Evolutionary conservation across 495 filamentous ascomycete genomes (phyloP), one percentile per base, ranked within the genome.

Genomic region (Alectoria sarmentosa): DNA sequence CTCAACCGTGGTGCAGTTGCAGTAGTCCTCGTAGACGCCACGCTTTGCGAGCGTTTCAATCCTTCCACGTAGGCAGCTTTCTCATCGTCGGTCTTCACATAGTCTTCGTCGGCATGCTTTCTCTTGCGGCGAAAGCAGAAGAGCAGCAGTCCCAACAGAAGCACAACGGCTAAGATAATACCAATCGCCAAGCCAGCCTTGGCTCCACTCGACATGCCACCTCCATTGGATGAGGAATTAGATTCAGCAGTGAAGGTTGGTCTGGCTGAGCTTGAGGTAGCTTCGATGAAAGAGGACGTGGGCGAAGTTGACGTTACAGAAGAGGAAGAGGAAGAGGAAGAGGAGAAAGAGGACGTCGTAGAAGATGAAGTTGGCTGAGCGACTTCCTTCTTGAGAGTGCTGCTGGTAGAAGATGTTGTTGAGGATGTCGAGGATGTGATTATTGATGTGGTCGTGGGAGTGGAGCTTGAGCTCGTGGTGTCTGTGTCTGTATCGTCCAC

Each of bases 181-280:
- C 91, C 92, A 71, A 96, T 86, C 5, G 86, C 88, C 59, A 97
- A 78, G 61, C 95, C 95, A 32, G 91, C 92, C 70, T 90, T 93
- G 46, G 86, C 88, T 46, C 86, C 89, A 38, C 77, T 76, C 48
- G 83, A 84, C 69, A 87, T 77, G 30, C 85, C 86, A 59, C 69
- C 69, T 21, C 76, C 73, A 26, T 55, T 55, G 52, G 66, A 64
- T 59, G 48, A 52, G 10, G 74, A 74, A 38, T 42, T 63, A 9
- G 65, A 41, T 32, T 65, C 61, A 48, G 73, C 39, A 41, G 67
- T 59, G 42, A 41, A 19, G 23, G 39, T 55, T 46, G 67, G 37
- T 39, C 30, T 26, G 23, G 39, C 15, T 23, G 61, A 61, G 66
- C 66, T 69, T 65, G 52, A 55, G 52, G 66, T 62, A 39, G 65